Evolutionary conservation across 2,329 filamentous ascomycete species (phyloP).

Genomic region (Colletotrichum truncatum): DNA sequence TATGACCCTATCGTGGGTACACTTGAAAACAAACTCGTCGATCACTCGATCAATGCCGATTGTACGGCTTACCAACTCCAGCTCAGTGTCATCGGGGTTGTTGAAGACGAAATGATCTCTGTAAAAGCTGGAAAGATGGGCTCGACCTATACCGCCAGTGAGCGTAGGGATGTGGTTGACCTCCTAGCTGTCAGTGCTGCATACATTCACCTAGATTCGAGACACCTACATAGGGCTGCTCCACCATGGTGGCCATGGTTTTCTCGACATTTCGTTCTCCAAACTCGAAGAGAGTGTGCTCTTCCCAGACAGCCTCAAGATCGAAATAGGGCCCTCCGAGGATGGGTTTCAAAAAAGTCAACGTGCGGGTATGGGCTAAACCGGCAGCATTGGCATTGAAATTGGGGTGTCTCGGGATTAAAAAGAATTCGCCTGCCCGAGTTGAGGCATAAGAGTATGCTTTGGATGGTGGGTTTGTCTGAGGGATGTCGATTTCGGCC

Average conservation of each 20-base stretch:
- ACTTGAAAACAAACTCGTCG: conserved; percentile 74
- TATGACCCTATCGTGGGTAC: conserved; percentile 70
- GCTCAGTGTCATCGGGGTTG: conserved; percentile 72
- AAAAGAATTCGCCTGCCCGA: conserved; percentile 51
- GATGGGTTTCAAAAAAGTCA: conserved; percentile 71
- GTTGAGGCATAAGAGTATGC: conserved; percentile 52
- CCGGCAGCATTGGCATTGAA: conserved; percentile 65
- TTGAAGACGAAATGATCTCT: conserved; percentile 78
- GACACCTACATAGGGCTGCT: conserved; percentile 75
- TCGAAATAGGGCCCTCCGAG: conserved; percentile 75
- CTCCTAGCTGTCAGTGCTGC: background rate
- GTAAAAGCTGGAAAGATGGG: conserved; percentile 73
- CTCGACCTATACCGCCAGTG: conserved; percentile 75
- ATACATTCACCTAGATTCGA: background rate
- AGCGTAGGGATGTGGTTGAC: conserved; percentile 44
- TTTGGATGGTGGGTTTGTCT: background rate
- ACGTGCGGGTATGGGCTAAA: conserved; percentile 72
- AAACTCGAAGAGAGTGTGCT: conserved; percentile 79
- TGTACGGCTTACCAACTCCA: conserved; percentile 77
- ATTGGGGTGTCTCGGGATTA: conserved; percentile 55
- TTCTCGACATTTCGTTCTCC: conserved; percentile 72
- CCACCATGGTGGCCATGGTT: conserved; percentile 85
- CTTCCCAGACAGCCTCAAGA: conserved; percentile 81
- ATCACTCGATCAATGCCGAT: conserved; percentile 77
- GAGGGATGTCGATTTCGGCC: background rate